Evolutionary conservation across 352 stramenopile genomes (phyloP), one percentile per base, ranked within the genome.

Genomic region (Phytophthora litchii): DNA sequence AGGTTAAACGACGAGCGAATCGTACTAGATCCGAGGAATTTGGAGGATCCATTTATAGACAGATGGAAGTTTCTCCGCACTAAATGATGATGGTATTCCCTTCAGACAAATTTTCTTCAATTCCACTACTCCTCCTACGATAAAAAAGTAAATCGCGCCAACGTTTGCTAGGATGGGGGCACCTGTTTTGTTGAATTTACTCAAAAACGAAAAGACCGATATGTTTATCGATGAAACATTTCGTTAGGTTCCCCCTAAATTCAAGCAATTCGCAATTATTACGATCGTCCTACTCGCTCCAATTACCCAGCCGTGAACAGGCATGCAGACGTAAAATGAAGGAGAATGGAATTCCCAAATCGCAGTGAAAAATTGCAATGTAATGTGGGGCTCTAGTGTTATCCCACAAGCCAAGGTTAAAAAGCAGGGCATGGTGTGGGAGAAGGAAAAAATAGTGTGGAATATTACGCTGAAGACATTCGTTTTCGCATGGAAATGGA

Each of bases 211-310:
- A 1, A 52, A 46, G 14, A 52, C 20, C 0, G 17, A 7, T 13
- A 4, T 54, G 4, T 61, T 54, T 27, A 17, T 54, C 1, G 53
- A 54, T n/a, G 53, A 25, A 11, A 61, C 42, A 9, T 61, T 54
- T 11, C 20, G 53, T 31, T 25, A 12, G 4, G 23, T 54, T 4
- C 53, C 53, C 0, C 2, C 42, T 0, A 34, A 27, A 4, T 54
- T 61, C 12, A 48, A 46, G 17, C 21, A 53, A 35, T 60, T n/a
- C 17, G 4, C 47, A 4, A 23, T 61, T 5, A 40, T 48, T 54
- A 61, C 17, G 42, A 54, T 8, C 21, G 37, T 9, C 13, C 38
- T 1, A 44, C 50, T 1, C 19, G 52, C 20, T 13, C 1, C 1
- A 52, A 46, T 10, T 60, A 38, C 13, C 43, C 36, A 4, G 8